These are phyloP conservation scores for Hanseniaspora vineae DNA, from an alignment of 805 yeast species.

Conservation along the genomic window DNA sequence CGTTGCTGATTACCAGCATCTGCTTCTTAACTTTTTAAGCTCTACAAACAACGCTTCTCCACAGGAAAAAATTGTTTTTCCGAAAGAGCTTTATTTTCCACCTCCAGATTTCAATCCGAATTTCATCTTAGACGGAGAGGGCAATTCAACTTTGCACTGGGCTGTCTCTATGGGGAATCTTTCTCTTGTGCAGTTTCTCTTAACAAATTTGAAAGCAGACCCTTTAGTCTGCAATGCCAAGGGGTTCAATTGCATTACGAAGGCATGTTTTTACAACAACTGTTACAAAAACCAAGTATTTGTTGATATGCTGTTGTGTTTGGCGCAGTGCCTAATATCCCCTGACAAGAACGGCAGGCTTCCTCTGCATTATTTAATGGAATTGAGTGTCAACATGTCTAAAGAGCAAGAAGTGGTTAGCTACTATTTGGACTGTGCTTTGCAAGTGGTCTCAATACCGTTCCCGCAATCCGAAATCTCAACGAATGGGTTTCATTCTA, in stretches of 20 bases:
- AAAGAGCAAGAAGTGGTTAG: slow-evolving; percentile 35
- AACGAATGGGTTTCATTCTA: background rate
- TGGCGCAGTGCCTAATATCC: slow-evolving; percentile 53
- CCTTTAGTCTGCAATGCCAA: slow-evolving; percentile 37
- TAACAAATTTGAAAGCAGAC: slow-evolving; percentile 47
- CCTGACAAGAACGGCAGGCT: slow-evolving; percentile 64
- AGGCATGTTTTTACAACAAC: slow-evolving; percentile 58
- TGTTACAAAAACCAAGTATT: slow-evolving; percentile 54
- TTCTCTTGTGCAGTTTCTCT: slow-evolving; percentile 42
- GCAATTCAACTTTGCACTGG: slow-evolving; percentile 77
- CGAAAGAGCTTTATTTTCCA: background rate
- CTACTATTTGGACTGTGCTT: slow-evolving; percentile 41
- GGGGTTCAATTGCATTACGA: slow-evolving; percentile 62
- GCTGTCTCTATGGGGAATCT: slow-evolving; percentile 67
- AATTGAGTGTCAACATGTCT: slow-evolving; percentile 36
- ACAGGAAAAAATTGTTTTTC: background rate
- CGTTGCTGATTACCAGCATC: background rate
- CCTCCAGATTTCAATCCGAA: slow-evolving; percentile 54
- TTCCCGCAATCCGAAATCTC: background rate
- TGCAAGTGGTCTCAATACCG: slow-evolving; percentile 27
- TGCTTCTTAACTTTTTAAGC: background rate
- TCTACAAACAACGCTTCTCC: background rate
- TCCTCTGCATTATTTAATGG: slow-evolving; percentile 58
- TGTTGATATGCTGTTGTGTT: slow-evolving; percentile 40
- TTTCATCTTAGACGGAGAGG: slow-evolving; percentile 64